Conservation (phyloP, 805 yeast genomes). For the Barnettozyma sp. region DNA sequence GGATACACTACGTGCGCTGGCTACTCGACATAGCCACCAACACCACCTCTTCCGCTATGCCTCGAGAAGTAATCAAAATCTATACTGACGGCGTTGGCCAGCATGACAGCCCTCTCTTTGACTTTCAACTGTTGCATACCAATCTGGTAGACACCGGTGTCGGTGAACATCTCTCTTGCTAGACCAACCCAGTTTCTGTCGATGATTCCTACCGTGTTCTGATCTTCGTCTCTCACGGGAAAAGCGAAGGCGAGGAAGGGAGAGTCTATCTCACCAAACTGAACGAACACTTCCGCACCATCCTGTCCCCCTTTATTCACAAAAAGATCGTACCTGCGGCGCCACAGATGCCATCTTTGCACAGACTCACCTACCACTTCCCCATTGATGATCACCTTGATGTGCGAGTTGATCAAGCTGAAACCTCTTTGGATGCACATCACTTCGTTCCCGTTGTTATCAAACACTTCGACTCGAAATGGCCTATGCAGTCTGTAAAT, state of each 20-base stretch:
- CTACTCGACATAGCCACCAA: slow-evolving; percentile 5
- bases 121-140: slow-evolving; percentile 59
- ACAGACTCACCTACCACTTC: slow-evolving; percentile 70
- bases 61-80: slow-evolving; percentile 97
- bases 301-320: slow-evolving; percentile 2
- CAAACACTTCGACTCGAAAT: slow-evolving; percentile 64
- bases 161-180: slow-evolving; percentile 88
- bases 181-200: slow-evolving; percentile 95
- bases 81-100: slow-evolving; percentile 84
- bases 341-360: slow-evolving; percentile 94
- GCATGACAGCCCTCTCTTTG: slow-evolving; percentile 78
- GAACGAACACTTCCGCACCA: slow-evolving; percentile 40
- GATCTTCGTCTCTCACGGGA: slow-evolving; percentile 57
- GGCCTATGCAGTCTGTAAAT: slow-evolving; percentile 83
- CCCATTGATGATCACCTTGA: slow-evolving; percentile 48
- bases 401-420: slow-evolving; percentile 82
- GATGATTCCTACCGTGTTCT: slow-evolving; percentile 62
- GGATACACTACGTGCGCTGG: too few species aligned
- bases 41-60: slow-evolving; percentile 53
- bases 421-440: slow-evolving; percentile 76
- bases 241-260: slow-evolving; percentile 84
- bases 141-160: slow-evolving; percentile 85
- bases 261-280: slow-evolving; percentile 84
- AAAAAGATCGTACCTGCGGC: slow-evolving; percentile 81
- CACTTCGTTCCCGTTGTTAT: slow-evolving; percentile 51